Evolutionary conservation across 2,329 filamentous ascomycete species (phyloP).

Genomic region (Cyphellophora europaea): DNA sequence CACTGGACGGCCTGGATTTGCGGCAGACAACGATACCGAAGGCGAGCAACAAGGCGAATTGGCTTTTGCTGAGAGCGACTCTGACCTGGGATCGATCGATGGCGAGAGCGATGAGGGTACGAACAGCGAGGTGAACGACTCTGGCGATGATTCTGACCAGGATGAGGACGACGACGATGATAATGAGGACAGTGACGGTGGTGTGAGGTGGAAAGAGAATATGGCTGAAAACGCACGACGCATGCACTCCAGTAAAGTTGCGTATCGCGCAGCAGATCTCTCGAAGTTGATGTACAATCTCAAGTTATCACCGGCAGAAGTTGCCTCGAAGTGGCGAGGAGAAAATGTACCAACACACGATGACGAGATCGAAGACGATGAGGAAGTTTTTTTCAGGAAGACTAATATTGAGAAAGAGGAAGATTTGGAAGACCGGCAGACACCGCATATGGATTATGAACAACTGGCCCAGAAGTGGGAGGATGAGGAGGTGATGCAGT

Average conservation of each 20-base stretch:
- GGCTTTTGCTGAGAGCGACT: conserved; percentile 93
- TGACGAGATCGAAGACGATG: conserved; percentile 51
- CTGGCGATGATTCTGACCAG: conserved; percentile 39
- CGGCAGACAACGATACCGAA: conserved; percentile 39
- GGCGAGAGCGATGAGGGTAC: conserved; percentile 47
- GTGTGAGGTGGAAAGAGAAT: conserved; percentile 79
- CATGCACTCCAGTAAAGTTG: conserved; percentile 59
- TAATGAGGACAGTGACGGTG: conserved; percentile 62
- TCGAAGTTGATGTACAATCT: conserved; percentile 84
- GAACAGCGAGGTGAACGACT: conserved; percentile 43
- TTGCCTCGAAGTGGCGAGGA: conserved; percentile 71
- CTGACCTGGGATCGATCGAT: conserved; percentile 84
- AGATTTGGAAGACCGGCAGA: conserved; percentile 61
- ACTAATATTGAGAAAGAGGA: conserved; percentile 40
- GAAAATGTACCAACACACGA: conserved; percentile 49
- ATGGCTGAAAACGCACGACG: conserved; percentile 65
- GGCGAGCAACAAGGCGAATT: conserved; percentile 55
- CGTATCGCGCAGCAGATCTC: conserved; percentile 72
- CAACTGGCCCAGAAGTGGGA: conserved; percentile 80
- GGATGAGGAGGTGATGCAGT: conserved; percentile 65
- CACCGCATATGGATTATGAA: conserved; percentile 72
- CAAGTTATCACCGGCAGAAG: conserved; percentile 63
- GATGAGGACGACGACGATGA: conserved; percentile 40
- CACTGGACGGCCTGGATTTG: conserved; percentile 34
- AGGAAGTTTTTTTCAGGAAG: conserved; percentile 57